Evolutionary conservation across 345 rosid species (phyloP).

Genomic region (Theobroma cacao): DNA sequence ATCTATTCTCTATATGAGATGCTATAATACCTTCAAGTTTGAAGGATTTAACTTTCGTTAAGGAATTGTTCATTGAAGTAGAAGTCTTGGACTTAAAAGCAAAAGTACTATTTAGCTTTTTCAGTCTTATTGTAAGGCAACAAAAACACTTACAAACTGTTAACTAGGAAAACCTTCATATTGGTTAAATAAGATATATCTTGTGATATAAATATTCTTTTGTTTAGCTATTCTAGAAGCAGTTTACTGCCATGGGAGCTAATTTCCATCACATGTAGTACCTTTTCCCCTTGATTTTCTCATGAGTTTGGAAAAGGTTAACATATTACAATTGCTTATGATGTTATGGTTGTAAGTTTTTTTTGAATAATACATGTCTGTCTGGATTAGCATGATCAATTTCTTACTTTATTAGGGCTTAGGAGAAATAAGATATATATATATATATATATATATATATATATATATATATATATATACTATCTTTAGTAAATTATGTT

Average conservation of each 20-base stretch:
- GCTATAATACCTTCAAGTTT: neutral
- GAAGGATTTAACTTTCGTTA: neutral
- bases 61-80: neutral
- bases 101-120: neutral
- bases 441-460: no score
- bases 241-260: neutral
- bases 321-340: neutral
- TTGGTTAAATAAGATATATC: no score
- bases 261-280: neutral
- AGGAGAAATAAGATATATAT: no score
- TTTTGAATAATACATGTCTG: no score
- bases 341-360: neutral
- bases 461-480: no score
- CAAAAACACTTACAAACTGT: neutral
- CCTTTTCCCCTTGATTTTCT: no score
- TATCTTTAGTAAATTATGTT: no score
- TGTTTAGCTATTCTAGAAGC: neutral
- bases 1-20: neutral
- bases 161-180: no score
- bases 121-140: neutral
- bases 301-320: no score
- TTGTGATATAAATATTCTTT: neutral
- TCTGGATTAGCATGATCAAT: no score
- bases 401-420: no score
- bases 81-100: neutral